Base-by-base conservation (phyloP, 257 asterid species). In the Parsonsia alboflavescens region DNA sequence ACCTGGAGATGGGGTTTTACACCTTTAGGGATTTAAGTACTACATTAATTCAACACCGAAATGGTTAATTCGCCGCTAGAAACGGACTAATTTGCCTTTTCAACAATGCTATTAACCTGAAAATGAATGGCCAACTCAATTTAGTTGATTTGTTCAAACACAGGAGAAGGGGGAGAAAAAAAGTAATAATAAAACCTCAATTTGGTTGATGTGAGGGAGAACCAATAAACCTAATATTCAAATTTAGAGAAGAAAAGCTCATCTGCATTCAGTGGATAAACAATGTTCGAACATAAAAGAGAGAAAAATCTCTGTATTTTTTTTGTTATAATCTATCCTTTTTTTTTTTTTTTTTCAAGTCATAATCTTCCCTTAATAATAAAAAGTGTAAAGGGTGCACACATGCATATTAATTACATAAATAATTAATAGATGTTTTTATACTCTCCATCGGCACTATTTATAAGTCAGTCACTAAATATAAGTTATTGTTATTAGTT, bases 81-180 rank as follows among this genome's bases (percentile, higher is more conserved):
- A 30, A 62, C 10, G 6, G 28, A 54, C 61, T 19, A 54, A 54
- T 54, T 54, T n/a, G 21, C 12, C 28, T 54, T 54, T 54, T 54
- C 28, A 21, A 54, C 26, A 54, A 6, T 54, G 21, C 28, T 54
- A 54, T 54, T 54, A 21, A 10, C 22, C 45, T 64, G 69, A 64
- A 64, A 64, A 64, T 64, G 69, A 64, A 64, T 17, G 69, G 12
- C 69, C 36, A 64, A 64, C 69, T 64, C 49, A 36, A 64, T 64
- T 64, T 64, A 9, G 45, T 64, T 64, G 69, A 19, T 64, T 64
- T 7, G 45, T 42, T 64, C 48, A 33, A 64, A 64, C 44, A 36
- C 13, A 64, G 1, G 39, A 33, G 39, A 33, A 3, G 39, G 39
- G 36, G 48, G 17, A 36, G 30, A 33, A 15, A 61, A 61, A 30